A percentile compares a stretch with the other conserved stretches of the same genome.
Evolutionary conservation across 805 yeast genomes (phyloP).

Genomic region (Lipomyces yamanashiensis): DNA sequence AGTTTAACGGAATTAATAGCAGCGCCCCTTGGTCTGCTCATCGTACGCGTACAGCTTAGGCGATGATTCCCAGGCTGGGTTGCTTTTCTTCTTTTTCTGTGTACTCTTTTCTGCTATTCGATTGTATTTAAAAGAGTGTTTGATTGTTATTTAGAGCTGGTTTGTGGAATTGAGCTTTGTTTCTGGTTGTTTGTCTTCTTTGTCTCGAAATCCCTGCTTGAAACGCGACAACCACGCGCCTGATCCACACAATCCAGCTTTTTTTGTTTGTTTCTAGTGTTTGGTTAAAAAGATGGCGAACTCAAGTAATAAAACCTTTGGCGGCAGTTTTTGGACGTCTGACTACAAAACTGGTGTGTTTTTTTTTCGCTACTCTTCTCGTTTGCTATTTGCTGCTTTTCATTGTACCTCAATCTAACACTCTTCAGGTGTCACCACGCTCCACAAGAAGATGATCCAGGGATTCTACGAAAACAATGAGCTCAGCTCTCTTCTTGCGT

Average conservation of each 20-base stretch:
- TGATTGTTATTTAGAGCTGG: no score
- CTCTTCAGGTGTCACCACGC: constrained; percentile 43
- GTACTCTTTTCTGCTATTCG: no score
- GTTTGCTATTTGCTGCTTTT: not conserved
- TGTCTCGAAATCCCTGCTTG: no score
- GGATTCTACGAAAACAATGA: constrained; percentile 76
- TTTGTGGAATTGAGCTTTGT: no score
- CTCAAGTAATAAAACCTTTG: constrained; percentile 50
- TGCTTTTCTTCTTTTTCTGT: no score
- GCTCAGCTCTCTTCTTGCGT: constrained; percentile 64
- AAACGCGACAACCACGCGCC: not conserved
- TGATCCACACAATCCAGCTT: not conserved
- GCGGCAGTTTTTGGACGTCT: constrained; percentile 77
- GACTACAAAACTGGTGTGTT: constrained; percentile 60
- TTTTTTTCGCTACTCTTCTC: not conserved
- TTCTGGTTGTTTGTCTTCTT: no score
- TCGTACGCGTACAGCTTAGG: no score
- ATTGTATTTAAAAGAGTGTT: no score
- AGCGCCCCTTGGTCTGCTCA: no score
- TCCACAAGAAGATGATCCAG: constrained; percentile 47
- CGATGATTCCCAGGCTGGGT: no score
- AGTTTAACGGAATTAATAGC: no score
- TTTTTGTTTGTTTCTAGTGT: not conserved
- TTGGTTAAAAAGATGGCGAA: not conserved
- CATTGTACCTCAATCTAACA: not conserved